These are phyloP conservation scores for Uromyces viciae-fabae DNA, from an alignment of 1,284 basidiomycete genomes.

Conservation along the genomic window DNA sequence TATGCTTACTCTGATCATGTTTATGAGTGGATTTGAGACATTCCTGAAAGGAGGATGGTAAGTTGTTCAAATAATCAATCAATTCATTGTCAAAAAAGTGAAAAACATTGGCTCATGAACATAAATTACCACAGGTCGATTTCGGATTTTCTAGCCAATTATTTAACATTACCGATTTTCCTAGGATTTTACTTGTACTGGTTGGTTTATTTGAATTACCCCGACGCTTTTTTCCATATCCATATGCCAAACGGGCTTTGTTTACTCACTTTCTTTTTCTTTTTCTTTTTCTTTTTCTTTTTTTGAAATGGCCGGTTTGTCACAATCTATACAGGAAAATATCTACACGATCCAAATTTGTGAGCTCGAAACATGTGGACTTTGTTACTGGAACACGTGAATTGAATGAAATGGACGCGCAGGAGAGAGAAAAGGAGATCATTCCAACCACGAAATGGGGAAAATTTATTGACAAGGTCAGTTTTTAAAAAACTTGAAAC, in stretches of 20 bases:
- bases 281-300: constrained; percentile 55
- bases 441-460: constrained; percentile 39
- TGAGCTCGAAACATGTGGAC: constrained; percentile 38
- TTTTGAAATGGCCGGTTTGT: not conserved
- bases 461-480: constrained; percentile 43
- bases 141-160: constrained; percentile 63
- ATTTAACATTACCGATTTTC: constrained; percentile 71
- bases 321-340: constrained; percentile 28
- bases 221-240: constrained; percentile 59
- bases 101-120: constrained; percentile 47
- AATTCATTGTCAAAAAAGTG: constrained; percentile 45
- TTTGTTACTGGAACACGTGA: constrained; percentile 61
- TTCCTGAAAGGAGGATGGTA: constrained; percentile 73
- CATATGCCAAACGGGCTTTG: no score
- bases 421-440: constrained; percentile 48
- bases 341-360: constrained; percentile 30
- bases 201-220: constrained; percentile 56
- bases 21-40: constrained; percentile 61
- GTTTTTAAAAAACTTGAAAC: not conserved
- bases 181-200: constrained; percentile 69
- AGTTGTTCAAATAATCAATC: constrained; percentile 54
- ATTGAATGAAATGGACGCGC: constrained; percentile 62
- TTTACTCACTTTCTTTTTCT: constrained; percentile 59
- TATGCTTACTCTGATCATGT: constrained; percentile 63
- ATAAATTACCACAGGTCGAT: constrained; percentile 40